Evolutionary conservation across 1,139 yeast genomes (phyloP).

Genomic region (Diutina siamensis): DNA sequence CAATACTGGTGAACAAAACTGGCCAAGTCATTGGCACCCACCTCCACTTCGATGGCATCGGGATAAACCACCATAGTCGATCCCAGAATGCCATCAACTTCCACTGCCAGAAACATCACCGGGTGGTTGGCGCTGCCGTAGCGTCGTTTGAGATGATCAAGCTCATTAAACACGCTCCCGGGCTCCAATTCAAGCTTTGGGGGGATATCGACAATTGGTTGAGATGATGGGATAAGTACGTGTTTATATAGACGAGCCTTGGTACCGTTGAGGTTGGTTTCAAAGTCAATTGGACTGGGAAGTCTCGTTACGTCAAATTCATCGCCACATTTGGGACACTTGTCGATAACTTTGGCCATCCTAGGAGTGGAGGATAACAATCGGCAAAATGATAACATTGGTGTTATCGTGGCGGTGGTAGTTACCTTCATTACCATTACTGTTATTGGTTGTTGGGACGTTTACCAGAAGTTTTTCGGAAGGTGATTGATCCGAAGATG

Average conservation of each 20-base stretch:
- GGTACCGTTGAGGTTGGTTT: slow-evolving; percentile 32
- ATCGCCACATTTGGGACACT: slow-evolving; percentile 2
- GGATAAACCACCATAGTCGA: slow-evolving; percentile 41
- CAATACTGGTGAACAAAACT: slow-evolving; percentile 24
- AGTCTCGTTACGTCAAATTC: neutral
- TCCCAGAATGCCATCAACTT: slow-evolving; percentile 9
- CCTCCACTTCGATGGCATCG: slow-evolving; percentile 31
- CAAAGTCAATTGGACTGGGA: slow-evolving; percentile 26
- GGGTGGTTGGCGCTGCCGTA: slow-evolving; percentile 36
- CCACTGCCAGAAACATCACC: slow-evolving; percentile 35
- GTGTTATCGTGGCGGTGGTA: too few species aligned
- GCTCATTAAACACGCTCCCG: slow-evolving; percentile 27
- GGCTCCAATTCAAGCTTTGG: slow-evolving; percentile 41
- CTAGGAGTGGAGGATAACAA: too few species aligned
- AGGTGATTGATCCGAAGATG: too few species aligned
- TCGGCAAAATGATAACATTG: too few species aligned
- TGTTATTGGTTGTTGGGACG: too few species aligned
- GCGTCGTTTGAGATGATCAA: slow-evolving; percentile 19
- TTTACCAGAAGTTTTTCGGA: too few species aligned
- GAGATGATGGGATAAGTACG: slow-evolving; percentile 37
- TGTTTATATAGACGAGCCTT: slow-evolving; percentile 45
- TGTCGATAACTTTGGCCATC: neutral
- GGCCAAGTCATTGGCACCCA: slow-evolving; percentile 21
- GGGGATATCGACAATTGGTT: slow-evolving; percentile 37
- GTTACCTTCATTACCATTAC: too few species aligned